phyloP scores from a whole-genome alignment of 805 yeast genomes.

The Schwanniomyces vanrijiae region DNA sequence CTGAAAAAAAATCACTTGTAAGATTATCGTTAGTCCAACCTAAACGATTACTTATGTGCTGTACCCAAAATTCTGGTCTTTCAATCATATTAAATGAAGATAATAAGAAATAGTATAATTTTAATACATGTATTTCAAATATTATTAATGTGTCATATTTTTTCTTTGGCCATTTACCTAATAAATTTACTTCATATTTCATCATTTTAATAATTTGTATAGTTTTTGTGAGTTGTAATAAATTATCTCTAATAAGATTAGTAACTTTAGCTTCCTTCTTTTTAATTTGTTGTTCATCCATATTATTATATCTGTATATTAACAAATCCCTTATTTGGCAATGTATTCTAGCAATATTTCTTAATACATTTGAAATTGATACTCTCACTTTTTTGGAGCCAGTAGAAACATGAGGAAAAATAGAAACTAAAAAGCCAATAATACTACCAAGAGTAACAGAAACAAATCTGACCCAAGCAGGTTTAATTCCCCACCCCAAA shows the following conservation, averaged over 20 bases:
- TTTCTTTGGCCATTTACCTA: slow-evolving; percentile 32
- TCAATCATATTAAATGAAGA: slow-evolving; percentile 23
- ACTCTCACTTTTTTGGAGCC: slow-evolving; percentile 26
- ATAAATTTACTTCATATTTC: slow-evolving; percentile 27
- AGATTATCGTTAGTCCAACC: slow-evolving; percentile 31
- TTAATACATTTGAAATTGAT: slow-evolving; percentile 19
- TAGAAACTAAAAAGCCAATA: slow-evolving; percentile 29
- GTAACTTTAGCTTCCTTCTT: slow-evolving; percentile 20
- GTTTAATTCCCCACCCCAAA: slow-evolving; percentile 28
- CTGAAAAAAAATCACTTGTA: slow-evolving; percentile 27
- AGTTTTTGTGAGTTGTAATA: slow-evolving; percentile 17
- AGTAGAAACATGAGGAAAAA: slow-evolving; percentile 30
- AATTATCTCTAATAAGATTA: slow-evolving; percentile 19
- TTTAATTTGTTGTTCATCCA: slow-evolving; percentile 21
- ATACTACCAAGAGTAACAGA: slow-evolving; percentile 27
- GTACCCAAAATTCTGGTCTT: slow-evolving; percentile 27
- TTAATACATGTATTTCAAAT: slow-evolving; percentile 23
- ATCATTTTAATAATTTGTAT: slow-evolving; percentile 20
- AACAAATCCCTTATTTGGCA: slow-evolving; percentile 16
- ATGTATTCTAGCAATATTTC: slow-evolving; percentile 27
- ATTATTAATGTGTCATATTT: slow-evolving; percentile 23
- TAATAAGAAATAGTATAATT: slow-evolving; percentile 24
- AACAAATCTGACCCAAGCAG: slow-evolving; percentile 27
- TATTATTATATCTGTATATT: not conserved
- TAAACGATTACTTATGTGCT: slow-evolving; percentile 21